phyloP scores from a whole-genome alignment of 2,329 filamentous ascomycete genomes.

The Incumbomyces lentus region DNA sequence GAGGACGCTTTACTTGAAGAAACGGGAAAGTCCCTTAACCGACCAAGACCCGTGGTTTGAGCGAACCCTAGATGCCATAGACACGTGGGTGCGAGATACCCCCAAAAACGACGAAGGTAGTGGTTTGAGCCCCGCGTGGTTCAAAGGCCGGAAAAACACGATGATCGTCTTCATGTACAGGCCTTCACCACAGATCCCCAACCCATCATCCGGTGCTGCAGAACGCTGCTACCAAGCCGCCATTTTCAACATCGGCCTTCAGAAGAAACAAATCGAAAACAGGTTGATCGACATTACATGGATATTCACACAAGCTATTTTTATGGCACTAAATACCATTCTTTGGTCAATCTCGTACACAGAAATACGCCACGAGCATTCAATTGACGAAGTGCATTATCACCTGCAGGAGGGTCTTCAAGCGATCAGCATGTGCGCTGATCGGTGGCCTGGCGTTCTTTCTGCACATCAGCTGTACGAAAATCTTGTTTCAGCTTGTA shows the following conservation, averaged over 20 bases:
- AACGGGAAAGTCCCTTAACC: conserved; percentile 62
- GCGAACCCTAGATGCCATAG: conserved; percentile 66
- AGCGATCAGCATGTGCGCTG: conserved; percentile 67
- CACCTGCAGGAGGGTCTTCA: conserved; percentile 66
- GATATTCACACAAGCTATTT: conserved; percentile 82
- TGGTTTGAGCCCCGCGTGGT: conserved; percentile 71
- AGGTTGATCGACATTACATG: conserved; percentile 77
- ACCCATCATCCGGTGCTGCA: conserved; percentile 70
- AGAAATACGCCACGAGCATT: conserved; percentile 64
- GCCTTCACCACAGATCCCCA: conserved; percentile 83
- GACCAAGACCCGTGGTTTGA: conserved; percentile 82
- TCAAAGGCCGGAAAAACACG: conserved; percentile 63
- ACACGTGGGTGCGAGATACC: conserved; percentile 66
- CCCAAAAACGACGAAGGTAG: conserved; percentile 60
- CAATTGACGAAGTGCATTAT: conserved; percentile 63
- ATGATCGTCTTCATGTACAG: conserved; percentile 83
- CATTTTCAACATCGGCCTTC: conserved; percentile 69
- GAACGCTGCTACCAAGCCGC: conserved; percentile 74
- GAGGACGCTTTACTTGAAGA: conserved; percentile 74
- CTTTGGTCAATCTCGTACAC: conserved; percentile 86
- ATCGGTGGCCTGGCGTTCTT: conserved; percentile 83
- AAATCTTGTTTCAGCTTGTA: conserved; percentile 73
- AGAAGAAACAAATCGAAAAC: conserved; percentile 66
- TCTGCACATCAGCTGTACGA: conserved; percentile 76
- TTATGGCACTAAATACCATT: conserved; percentile 83